Evolutionary conservation across 306 rosid species (phyloP).

Genomic region (Vicia faba): DNA sequence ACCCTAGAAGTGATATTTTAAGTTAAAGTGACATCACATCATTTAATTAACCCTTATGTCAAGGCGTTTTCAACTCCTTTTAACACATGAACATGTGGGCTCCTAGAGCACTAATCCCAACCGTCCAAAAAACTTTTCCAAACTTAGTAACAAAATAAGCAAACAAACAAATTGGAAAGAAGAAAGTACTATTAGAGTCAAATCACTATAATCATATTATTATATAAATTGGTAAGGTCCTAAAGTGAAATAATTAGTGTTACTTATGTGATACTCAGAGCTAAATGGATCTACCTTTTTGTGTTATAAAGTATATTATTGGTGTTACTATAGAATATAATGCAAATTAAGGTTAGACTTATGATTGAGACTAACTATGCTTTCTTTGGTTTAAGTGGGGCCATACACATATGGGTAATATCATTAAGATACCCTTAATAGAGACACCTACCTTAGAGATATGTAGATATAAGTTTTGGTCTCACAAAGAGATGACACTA

Average conservation of each 20-base stretch:
- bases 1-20: neutral
- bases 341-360: conserved; percentile 46
- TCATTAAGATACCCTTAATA: conserved; percentile 42
- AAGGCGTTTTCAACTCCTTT: conserved; percentile 48
- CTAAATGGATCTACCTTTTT: conserved; percentile 37
- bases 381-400: conserved; percentile 37
- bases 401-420: conserved; percentile 25
- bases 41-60: conserved; percentile 43
- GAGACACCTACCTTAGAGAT: conserved; percentile 46
- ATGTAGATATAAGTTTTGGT: conserved; percentile 42
- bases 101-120: conserved; percentile 40
- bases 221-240: conserved; percentile 24
- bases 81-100: conserved; percentile 47
- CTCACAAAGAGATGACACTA: conserved; percentile 50
- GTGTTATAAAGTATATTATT: conserved; percentile 25
- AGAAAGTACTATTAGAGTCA: conserved; percentile 20
- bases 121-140: conserved; percentile 21
- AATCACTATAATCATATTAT: neutral
- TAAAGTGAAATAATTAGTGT: conserved; percentile 40
- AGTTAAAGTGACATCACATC: conserved; percentile 36
- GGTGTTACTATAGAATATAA: neutral
- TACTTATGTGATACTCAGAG: conserved; percentile 37
- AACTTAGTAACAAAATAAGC: conserved; percentile 9
- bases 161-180: neutral
- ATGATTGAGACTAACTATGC: conserved; percentile 56